Conservation (phyloP, 1,284 basidiomycete genomes). For the Microbotryum violaceum region DNA sequence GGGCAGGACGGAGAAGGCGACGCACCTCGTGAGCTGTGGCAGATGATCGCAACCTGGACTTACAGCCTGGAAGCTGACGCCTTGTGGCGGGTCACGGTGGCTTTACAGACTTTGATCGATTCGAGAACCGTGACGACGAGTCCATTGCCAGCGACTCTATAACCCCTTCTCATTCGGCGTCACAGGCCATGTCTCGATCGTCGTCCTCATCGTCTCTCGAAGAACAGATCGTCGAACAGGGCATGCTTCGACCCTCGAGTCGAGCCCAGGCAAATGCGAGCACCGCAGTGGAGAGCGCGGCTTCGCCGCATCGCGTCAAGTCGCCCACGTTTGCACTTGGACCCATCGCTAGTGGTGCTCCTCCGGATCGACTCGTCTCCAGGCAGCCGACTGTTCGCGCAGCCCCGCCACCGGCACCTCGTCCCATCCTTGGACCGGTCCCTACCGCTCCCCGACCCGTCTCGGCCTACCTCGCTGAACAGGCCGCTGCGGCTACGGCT, state of each 20-base stretch:
- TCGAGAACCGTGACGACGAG: constrained; percentile 7
- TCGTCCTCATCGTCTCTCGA: constrained; percentile 25
- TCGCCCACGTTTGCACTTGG: not conserved
- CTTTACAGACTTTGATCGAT: constrained; percentile 12
- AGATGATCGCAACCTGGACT: constrained; percentile 6
- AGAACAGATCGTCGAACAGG: constrained; percentile 15
- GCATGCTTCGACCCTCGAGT: too few species aligned
- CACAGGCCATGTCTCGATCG: constrained; percentile 36
- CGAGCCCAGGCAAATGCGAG: not conserved
- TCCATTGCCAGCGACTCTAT: constrained; percentile 37
- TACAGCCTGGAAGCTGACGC: not conserved
- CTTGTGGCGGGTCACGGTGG: too few species aligned
- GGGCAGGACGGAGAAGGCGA: constrained; percentile 33
- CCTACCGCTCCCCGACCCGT: constrained; percentile 24
- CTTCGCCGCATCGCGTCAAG: not conserved
- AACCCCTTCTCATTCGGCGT: constrained; percentile 42
- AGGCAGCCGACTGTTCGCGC: not conserved
- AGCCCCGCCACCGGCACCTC: not conserved
- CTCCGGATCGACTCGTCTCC: not conserved
- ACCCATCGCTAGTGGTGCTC: not conserved
- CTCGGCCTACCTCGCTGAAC: constrained; percentile 6
- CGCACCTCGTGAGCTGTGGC: constrained; percentile 18
- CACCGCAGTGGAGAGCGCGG: not conserved
- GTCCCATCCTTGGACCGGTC: constrained; percentile 20
- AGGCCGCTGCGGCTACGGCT: constrained; percentile 10